A percentile compares a stretch with the other conserved stretches of the same genome.
Evolutionary conservation across 2,329 filamentous ascomycete species (phyloP).

Genomic region (Fusarium napiforme): DNA sequence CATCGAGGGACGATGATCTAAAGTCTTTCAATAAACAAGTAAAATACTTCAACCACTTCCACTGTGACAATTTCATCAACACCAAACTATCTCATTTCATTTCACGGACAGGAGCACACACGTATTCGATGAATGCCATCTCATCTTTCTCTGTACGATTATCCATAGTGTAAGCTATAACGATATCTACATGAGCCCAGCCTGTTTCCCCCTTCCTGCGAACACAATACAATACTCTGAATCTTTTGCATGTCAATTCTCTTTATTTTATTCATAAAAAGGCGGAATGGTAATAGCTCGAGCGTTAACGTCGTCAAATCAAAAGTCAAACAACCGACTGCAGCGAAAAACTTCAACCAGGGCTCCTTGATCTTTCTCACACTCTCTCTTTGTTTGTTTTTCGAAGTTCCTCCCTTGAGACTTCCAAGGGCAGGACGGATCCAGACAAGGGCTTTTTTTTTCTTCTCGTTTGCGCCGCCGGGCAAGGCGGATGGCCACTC

Average conservation of each 20-base stretch:
- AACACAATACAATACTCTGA: slow-evolving; percentile 15
- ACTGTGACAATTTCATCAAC: not conserved
- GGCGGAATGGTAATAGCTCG: slow-evolving; percentile 3
- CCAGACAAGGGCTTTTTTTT: slow-evolving; percentile 23
- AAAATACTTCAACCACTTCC: not conserved
- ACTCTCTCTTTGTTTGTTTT: not conserved
- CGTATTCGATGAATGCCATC: not conserved
- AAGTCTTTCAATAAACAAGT: not conserved
- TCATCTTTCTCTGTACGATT: not conserved
- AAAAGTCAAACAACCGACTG: slow-evolving; percentile 6
- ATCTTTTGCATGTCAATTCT: slow-evolving; percentile 27
- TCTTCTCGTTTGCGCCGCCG: slow-evolving; percentile 15
- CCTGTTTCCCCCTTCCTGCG: not conserved
- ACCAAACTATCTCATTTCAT: not conserved
- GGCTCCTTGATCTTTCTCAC: slow-evolving; percentile 19
- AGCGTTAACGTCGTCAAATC: slow-evolving; percentile 1
- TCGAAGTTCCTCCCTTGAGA: slow-evolving; percentile 8
- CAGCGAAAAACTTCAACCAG: slow-evolving; percentile 12
- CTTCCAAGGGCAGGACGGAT: slow-evolving; percentile 7
- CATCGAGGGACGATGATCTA: not conserved
- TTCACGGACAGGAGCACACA: not conserved
- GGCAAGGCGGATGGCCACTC: slow-evolving; percentile 32
- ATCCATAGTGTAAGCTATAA: slow-evolving; percentile 24
- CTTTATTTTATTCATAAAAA: slow-evolving; percentile 36
- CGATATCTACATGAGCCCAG: slow-evolving; percentile 24